phyloP scores from a whole-genome alignment of 2,329 filamentous ascomycete genomes.

The Exophiala sp. region DNA sequence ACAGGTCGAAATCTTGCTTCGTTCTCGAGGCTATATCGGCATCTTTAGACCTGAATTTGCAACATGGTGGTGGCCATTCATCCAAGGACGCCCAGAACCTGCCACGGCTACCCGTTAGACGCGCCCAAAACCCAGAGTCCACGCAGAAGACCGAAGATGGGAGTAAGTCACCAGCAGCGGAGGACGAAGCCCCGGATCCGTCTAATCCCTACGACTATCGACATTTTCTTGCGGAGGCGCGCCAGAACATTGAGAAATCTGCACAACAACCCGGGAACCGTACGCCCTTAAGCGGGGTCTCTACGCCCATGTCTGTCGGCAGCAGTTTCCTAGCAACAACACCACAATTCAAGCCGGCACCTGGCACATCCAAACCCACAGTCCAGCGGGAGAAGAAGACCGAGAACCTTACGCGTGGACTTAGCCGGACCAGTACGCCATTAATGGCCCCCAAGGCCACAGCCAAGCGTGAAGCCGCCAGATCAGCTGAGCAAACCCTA shows the following conservation, averaged over 20 bases:
- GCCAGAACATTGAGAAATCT: constrained; percentile 33
- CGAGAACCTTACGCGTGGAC: constrained; percentile 1
- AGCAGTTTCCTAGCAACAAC: constrained; percentile 32
- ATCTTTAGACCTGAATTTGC: constrained; percentile 83
- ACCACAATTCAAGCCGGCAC: constrained; percentile 33
- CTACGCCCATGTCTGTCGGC: constrained; percentile 33
- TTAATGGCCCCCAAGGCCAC: constrained; percentile 3
- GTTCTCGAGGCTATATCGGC: constrained; percentile 75
- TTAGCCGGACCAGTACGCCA: background rate
- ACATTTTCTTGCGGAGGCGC: constrained; percentile 43
- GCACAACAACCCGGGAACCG: constrained; percentile 15
- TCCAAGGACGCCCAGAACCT: constrained; percentile 15
- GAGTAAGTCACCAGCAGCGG: constrained; percentile 29
- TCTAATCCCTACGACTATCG: constrained; percentile 47
- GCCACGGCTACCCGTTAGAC: constrained; percentile 13
- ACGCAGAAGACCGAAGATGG: constrained; percentile 28
- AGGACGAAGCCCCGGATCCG: constrained; percentile 41
- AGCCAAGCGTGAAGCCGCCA: constrained; percentile 14
- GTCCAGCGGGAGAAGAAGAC: constrained; percentile 9
- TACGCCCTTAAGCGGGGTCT: constrained; percentile 33
- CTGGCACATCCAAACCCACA: constrained; percentile 30
- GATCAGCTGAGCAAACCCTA: constrained; percentile 7
- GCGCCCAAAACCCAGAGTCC: constrained; percentile 18
- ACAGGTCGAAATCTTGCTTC: constrained; percentile 66
- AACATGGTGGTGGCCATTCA: constrained; percentile 51